Base-by-base conservation (phyloP, 2,329 filamentous ascomycete genomes). In the Trichophyton verrucosum region DNA sequence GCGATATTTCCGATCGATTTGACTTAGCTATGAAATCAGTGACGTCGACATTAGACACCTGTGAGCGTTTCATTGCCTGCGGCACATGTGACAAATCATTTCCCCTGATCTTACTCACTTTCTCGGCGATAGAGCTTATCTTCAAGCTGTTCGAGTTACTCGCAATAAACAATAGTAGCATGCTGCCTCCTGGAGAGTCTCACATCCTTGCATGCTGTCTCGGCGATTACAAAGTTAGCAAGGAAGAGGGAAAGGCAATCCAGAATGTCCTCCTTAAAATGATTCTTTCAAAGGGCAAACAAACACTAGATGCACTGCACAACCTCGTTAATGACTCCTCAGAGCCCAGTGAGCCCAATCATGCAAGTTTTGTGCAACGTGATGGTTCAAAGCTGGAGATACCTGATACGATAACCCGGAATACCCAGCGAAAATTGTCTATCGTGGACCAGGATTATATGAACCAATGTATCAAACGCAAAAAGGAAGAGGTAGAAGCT, bases 101-200 rank as follows among this genome's bases (percentile, higher is more conserved):
- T 44, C 40, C 40, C 40, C 17, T 44, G n/a, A 44, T 44, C n/a
- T 15, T 60, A 36, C 59, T 60, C 53, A 53, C 46, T 1, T 56
- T 60, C 13, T 56, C 59, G 44, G 49, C 59, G 22, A 44, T 60
- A 56, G 22, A 60, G 9, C 47, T 60, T 17, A 33, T 60, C 44
- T 60, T 60, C 24, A 47, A 53, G 20, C n/a, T 60, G 20, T 60
- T 60, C 8, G 58, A 60, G 46, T 44, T 15, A 20, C 58, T 60
- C 17, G 42, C 51, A 11, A 24, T 11, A 24, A 55, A 33, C 2
- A 53, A 33, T 6, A 27, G 24, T 20, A 11, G 8, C n/a, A 33
- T 22, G 8, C 6, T 44, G n/a, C 40, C n/a, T 44, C n/a, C n/a
- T 4, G 40, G n/a, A n/a, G 40, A 44, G n/a, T 3, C 27, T 22